phyloP scores from a whole-genome alignment of 768 basidiomycete genomes.

The Lactarius hengduanensis region DNA sequence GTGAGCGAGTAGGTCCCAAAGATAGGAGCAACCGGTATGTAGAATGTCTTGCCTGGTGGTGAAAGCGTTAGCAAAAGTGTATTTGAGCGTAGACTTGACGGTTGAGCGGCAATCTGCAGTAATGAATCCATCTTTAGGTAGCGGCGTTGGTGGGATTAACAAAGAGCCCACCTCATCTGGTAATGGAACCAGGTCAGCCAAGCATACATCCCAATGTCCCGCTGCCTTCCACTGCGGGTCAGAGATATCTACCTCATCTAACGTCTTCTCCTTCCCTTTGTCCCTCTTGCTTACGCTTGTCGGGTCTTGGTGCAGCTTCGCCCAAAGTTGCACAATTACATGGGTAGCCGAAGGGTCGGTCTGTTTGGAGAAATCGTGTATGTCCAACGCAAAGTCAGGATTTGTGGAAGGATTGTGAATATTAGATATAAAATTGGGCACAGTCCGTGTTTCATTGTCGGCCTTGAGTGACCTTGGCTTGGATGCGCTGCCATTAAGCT shows the following conservation, averaged over 20 bases:
- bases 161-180: constrained; percentile 56
- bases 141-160: constrained; percentile 20
- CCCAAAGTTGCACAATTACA: constrained; percentile 61
- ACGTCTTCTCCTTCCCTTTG: constrained; percentile 24
- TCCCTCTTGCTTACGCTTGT: not conserved
- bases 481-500: constrained; percentile 11
- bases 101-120: constrained; percentile 40
- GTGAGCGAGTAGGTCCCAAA: constrained; percentile 41
- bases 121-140: constrained; percentile 6
- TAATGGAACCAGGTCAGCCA: constrained; percentile 56
- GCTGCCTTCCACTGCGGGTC: constrained; percentile 59
- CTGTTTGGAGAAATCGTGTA: constrained; percentile 53
- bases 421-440: constrained; percentile 73
- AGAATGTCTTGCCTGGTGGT: constrained; percentile 60
- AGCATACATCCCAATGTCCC: constrained; percentile 63
- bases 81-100: constrained; percentile 63
- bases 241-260: constrained; percentile 19
- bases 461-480: constrained; percentile 10
- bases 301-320: constrained; percentile 35
- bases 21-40: constrained; percentile 45
- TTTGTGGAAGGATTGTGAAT: constrained; percentile 84
- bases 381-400: constrained; percentile 67
- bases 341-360: constrained; percentile 51
- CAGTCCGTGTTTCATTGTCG: constrained; percentile 27
- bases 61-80: constrained; percentile 65